A percentile compares a stretch with the other conserved stretches of the same genome.
Evolutionary conservation across 768 basidiomycete species (phyloP).

Genomic region (Vararia minispora): DNA sequence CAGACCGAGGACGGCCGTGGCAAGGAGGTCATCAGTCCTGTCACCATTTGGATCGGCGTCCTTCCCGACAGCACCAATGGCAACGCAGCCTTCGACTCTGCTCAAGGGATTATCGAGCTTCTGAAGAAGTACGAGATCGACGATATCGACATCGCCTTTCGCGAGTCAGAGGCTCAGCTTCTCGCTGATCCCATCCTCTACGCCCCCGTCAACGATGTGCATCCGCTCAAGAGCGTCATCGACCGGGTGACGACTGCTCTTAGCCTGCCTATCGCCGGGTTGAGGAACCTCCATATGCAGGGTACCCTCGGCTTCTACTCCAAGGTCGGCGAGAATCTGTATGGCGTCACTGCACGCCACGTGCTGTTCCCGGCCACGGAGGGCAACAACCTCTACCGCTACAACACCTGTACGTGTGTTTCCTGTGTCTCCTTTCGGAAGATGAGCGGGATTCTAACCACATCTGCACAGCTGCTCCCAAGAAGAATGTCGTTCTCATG

Average conservation of each 20-base stretch:
- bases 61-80: conserved; percentile 14
- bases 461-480: no score
- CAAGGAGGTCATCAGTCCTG: conserved; percentile 7
- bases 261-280: conserved; percentile 26
- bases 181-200: conserved; percentile 12
- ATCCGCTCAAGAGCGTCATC: conserved; percentile 24
- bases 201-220: conserved; percentile 12
- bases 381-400: conserved; percentile 16
- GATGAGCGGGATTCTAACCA: conserved; percentile 11
- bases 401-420: conserved; percentile 8
- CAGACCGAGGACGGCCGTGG: conserved; percentile 1
- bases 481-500: conserved; percentile 16
- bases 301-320: conserved; percentile 29
- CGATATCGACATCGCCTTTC: conserved; percentile 16
- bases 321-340: conserved; percentile 19
- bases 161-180: conserved; percentile 12
- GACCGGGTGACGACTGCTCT: conserved; percentile 25
- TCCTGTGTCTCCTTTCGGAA: conserved; percentile 19
- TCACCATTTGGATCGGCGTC: conserved; percentile 18
- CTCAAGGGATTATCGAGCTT: conserved; percentile 10
- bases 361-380: conserved; percentile 17
- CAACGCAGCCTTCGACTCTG: conserved; percentile 11
- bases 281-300: conserved; percentile 20
- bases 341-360: conserved; percentile 25
- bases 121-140: conserved; percentile 11